Evolutionary conservation across 768 basidiomycete genomes (phyloP), one percentile per base, ranked within the genome.

Genomic region (Lentinula sp.): DNA sequence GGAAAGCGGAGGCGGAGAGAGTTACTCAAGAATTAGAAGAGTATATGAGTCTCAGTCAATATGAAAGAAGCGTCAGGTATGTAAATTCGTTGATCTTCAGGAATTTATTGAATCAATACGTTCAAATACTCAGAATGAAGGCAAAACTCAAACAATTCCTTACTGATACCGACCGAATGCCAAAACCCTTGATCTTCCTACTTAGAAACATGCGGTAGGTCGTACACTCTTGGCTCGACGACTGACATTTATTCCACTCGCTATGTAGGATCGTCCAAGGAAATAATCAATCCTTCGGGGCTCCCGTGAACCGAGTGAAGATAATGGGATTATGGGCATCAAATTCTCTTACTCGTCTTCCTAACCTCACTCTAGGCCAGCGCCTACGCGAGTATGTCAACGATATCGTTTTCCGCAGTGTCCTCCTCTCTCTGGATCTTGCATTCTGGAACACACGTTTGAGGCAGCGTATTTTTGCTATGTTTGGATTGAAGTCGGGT

Each of bases 271-370:
- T 84, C 77, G 81, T 85, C 35, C 80, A 80, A 73, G 80, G 88
- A 16, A 93, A 93, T 71, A 93, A 93, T 66, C 90, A 94, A 71
- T 76, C 81, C 2, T 83, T 95, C 41, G 90, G 91, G 13, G 90
- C 90, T 2, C 93, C 93, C 0, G 90, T 93, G 0, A 95, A 95
- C 68, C 84, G 93, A 18, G 87, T 97, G 74, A 94, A 93, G 71
- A 90, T 95, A 58, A 92, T 90, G 0, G 93, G 90, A 0, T 84
- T 82, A 69, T 92, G 86, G 83, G 94, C 92, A 32, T 87, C 91
- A 4, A 78, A 80, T 23, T 87, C 89, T 4, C 78, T 90, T 5
- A 73, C 79, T 9, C 73, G 75, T n/a, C 73, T 77, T 33, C 65
- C 76, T 15, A 66, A 78, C 61, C 76, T 85, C 36, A 64, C 77